Conservation (phyloP, 2,329 filamentous ascomycete species). For the Botryotinia globosa region DNA sequence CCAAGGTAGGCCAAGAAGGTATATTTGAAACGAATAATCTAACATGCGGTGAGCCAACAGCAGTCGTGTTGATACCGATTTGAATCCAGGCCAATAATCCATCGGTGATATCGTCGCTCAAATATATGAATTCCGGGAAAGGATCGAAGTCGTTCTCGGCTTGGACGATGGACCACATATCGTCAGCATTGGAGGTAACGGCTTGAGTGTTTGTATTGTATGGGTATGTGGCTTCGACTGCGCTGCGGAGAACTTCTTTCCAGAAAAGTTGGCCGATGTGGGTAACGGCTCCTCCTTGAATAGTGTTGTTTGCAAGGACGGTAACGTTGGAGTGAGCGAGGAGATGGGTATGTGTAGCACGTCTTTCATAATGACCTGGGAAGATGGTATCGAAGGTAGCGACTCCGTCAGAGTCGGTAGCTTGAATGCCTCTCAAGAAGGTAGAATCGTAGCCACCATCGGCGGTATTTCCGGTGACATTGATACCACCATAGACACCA, state of each 20-base stretch:
- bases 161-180: conserved; percentile 44
- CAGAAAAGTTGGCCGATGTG: conserved; percentile 60
- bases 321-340: conserved; percentile 40
- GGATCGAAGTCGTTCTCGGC: conserved; percentile 50
- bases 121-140: conserved; percentile 51
- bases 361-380: conserved; percentile 47
- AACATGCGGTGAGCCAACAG: not conserved
- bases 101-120: conserved; percentile 48
- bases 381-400: conserved; percentile 44
- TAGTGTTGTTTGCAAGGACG: conserved; percentile 41
- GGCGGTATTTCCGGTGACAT: not conserved
- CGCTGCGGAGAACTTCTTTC: conserved; percentile 51
- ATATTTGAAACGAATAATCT: not conserved
- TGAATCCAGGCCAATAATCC: conserved; percentile 51
- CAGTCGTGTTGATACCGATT: conserved; percentile 43
- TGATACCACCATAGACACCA: conserved; percentile 43
- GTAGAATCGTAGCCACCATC: conserved; percentile 36
- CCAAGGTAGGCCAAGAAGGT: not conserved
- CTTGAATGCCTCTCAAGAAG: conserved; percentile 43
- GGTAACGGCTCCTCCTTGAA: conserved; percentile 48
- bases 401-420: conserved; percentile 42
- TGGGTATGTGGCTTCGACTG: conserved; percentile 47
- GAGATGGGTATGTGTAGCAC: conserved; percentile 48
- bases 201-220: conserved; percentile 44
- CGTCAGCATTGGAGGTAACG: conserved; percentile 49